Evolutionary conservation across 1,284 basidiomycete species (phyloP).

Genomic region (Rhodotorula glutinis): DNA sequence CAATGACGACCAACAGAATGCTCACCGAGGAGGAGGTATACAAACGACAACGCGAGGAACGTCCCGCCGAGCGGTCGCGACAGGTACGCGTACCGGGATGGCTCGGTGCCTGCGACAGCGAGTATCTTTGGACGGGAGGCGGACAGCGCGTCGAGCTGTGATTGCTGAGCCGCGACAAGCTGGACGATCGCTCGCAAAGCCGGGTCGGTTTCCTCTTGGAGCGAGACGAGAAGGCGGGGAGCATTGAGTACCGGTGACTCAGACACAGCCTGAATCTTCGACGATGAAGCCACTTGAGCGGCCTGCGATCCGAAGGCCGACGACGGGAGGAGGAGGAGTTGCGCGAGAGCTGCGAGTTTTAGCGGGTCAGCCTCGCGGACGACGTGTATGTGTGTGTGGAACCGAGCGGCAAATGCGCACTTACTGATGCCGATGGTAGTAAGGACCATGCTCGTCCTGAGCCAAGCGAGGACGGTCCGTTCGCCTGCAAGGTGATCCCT

Average conservation of each 20-base stretch:
- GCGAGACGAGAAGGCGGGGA: not conserved
- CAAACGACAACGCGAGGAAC: constrained; percentile 25
- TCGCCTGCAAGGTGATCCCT: constrained; percentile 45
- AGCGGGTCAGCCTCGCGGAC: not conserved
- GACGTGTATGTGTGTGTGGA: too few species aligned
- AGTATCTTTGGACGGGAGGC: not conserved
- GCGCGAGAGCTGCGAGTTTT: constrained; percentile 28
- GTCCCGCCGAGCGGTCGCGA: constrained; percentile 33
- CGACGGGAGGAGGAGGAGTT: constrained; percentile 34
- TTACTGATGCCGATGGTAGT: constrained; percentile 40
- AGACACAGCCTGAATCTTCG: not conserved
- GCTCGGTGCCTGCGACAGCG: not conserved
- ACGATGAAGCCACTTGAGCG: not conserved
- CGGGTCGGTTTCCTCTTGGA: not conserved
- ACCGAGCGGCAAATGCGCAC: too few species aligned
- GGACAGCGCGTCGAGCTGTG: not conserved
- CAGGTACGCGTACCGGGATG: constrained; percentile 25
- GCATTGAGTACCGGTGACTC: not conserved
- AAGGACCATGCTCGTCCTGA: constrained; percentile 46
- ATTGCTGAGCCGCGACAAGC: constrained; percentile 14
- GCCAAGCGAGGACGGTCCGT: constrained; percentile 48
- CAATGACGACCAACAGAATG: too few species aligned
- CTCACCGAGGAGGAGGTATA: constrained; percentile 32
- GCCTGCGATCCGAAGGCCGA: not conserved
- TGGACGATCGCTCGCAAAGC: constrained; percentile 7